Percentiles rank a stretch among this genome's conserved stretches.
These are phyloP conservation scores for Microsporum audouinii DNA, from an alignment of 2,329 filamentous ascomycete genomes.

Conservation along the genomic window DNA sequence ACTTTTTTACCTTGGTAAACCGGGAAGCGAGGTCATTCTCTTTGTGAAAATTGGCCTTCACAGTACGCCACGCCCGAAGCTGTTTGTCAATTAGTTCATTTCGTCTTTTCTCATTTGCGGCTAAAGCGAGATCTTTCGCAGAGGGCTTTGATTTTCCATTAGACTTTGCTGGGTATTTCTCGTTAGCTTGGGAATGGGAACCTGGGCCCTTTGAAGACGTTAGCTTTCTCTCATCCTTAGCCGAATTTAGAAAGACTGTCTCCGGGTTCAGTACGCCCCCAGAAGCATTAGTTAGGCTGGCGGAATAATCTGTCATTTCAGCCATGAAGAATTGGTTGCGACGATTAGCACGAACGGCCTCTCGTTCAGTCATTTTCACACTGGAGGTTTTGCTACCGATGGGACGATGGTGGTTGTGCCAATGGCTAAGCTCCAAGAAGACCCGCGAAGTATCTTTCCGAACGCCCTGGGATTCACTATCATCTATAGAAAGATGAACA, in stretches of 20 bases:
- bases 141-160: constrained; percentile 9
- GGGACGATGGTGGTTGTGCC: constrained; percentile 24
- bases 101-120: constrained; percentile 28
- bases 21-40: constrained; percentile 34
- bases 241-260: constrained; percentile 42
- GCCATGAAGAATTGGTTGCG: constrained; percentile 55
- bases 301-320: constrained; percentile 57
- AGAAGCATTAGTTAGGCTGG: constrained; percentile 53
- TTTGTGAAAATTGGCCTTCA: constrained; percentile 31
- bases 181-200: constrained; percentile 11
- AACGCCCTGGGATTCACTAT: constrained; percentile 2
- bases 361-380: constrained; percentile 16
- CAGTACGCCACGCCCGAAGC: constrained; percentile 18
- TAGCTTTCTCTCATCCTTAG: constrained; percentile 12
- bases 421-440: constrained; percentile 25
- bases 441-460: constrained; percentile 13
- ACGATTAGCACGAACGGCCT: constrained; percentile 32
- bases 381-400: constrained; percentile 15
- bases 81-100: constrained; percentile 13
- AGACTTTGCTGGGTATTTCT: constrained; percentile 6
- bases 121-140: constrained; percentile 11
- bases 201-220: constrained; percentile 9
- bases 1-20: constrained; percentile 41
- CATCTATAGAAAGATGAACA: constrained; percentile 17
- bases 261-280: constrained; percentile 55